These are phyloP conservation scores for Melocanna baccifera DNA, from an alignment of 176 grass and related monocot genomes.

Conservation along the genomic window DNA sequence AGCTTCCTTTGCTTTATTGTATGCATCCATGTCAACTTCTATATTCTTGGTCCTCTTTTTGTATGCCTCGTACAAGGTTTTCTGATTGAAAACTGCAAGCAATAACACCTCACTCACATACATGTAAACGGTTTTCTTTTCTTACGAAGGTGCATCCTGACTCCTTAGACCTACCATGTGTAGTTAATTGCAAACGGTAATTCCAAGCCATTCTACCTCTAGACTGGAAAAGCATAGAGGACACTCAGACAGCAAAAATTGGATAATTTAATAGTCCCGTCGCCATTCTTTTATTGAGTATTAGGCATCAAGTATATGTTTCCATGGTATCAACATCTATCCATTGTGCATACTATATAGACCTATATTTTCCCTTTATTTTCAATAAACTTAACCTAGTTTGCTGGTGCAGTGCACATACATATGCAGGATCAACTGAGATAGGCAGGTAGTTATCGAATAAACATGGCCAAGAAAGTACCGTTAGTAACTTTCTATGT, in stretches of 20 bases:
- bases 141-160: background rate
- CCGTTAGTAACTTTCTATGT: background rate
- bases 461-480: background rate
- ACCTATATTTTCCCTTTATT: background rate
- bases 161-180: background rate
- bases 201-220: background rate
- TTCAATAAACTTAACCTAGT: background rate
- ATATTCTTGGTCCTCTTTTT: conserved; percentile 92
- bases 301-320: background rate
- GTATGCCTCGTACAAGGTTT: conserved; percentile 86
- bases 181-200: background rate
- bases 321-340: background rate
- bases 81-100: conserved; percentile 86
- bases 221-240: background rate
- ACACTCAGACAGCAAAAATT: background rate
- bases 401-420: background rate
- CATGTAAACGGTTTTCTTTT: background rate
- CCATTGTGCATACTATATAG: background rate
- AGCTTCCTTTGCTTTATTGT: conserved; percentile 81
- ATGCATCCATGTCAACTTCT: conserved; percentile 79
- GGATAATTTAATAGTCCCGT: background rate
- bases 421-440: background rate
- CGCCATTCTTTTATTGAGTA: background rate
- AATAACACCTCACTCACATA: background rate
- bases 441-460: background rate